Percentiles rank a stretch among this genome's conserved stretches.
phyloP scores from a whole-genome alignment of 208 protist genomes.

The Trypanosoma avium region DNA sequence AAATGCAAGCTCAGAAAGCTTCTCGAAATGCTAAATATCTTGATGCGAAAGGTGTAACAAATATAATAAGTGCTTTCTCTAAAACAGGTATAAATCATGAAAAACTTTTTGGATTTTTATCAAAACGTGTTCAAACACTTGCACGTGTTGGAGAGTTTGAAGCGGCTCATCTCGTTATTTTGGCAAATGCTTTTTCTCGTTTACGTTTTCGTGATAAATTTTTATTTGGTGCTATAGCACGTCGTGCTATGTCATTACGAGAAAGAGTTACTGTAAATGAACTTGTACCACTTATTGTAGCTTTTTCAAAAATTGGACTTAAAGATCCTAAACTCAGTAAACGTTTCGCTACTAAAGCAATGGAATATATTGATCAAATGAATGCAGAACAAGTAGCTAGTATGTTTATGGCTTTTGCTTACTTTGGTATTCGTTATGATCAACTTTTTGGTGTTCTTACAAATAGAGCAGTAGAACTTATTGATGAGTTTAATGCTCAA shows the following conservation, averaged over 20 bases:
- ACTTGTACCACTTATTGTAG: slow-evolving; percentile 81
- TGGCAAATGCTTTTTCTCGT: slow-evolving; percentile 80
- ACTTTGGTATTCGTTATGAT: slow-evolving; percentile 91
- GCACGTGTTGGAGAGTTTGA: slow-evolving; percentile 90
- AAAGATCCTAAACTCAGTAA: slow-evolving; percentile 89
- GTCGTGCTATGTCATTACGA: slow-evolving; percentile 83
- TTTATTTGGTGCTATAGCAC: slow-evolving; percentile 79
- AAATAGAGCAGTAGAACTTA: slow-evolving; percentile 90
- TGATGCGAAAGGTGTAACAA: slow-evolving; percentile 87
- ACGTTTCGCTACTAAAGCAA: slow-evolving; percentile 85
- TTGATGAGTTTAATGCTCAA: slow-evolving; percentile 91
- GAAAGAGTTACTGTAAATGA: slow-evolving; percentile 90
- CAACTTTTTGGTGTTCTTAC: slow-evolving; percentile 93
- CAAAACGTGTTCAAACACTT: slow-evolving; percentile 84
- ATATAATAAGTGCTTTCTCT: slow-evolving; percentile 87
- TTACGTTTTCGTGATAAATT: slow-evolving; percentile 82
- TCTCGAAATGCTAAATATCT: slow-evolving; percentile 83
- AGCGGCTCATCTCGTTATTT: slow-evolving; percentile 82
- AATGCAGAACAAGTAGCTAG: slow-evolving; percentile 86
- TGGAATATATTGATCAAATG: slow-evolving; percentile 93
- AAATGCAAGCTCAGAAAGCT: slow-evolving; percentile 88
- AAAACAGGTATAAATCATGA: slow-evolving; percentile 89
- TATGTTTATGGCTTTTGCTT: slow-evolving; percentile 88
- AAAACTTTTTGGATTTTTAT: slow-evolving; percentile 75
- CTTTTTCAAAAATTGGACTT: slow-evolving; percentile 85